A percentile compares a stretch with the other conserved stretches of the same genome.
These are phyloP conservation scores for Neofusicoccum parvum DNA, from an alignment of 2,329 filamentous ascomycete species.

Conservation along the genomic window DNA sequence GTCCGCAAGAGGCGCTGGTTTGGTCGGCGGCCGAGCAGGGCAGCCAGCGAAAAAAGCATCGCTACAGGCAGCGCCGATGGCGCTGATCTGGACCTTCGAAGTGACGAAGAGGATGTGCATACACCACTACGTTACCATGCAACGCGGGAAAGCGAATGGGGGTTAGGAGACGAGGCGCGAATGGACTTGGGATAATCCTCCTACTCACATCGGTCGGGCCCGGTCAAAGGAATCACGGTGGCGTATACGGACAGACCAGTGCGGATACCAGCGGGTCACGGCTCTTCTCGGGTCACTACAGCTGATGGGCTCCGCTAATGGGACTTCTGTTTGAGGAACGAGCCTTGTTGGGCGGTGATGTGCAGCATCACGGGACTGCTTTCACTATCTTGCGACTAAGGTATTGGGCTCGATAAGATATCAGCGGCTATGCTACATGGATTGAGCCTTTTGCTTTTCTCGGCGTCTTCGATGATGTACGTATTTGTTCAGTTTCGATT, in stretches of 20 bases:
- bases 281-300: neutral
- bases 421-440: neutral
- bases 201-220: neutral
- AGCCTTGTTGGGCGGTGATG: neutral
- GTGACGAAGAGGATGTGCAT: slow-evolving; percentile 53
- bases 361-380: neutral
- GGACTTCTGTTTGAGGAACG: neutral
- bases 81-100: slow-evolving; percentile 34
- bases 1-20: slow-evolving; percentile 39
- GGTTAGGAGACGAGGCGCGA: slow-evolving; percentile 78
- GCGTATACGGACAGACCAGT: neutral
- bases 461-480: neutral
- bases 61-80: slow-evolving; percentile 30
- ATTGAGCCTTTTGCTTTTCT: slow-evolving; percentile 9
- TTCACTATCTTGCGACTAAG: neutral
- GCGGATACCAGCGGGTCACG: neutral
- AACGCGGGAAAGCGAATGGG: slow-evolving; percentile 63
- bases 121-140: slow-evolving; percentile 53
- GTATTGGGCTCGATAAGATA: neutral
- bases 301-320: neutral
- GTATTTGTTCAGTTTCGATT: neutral
- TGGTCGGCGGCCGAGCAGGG: slow-evolving; percentile 28
- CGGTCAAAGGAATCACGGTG: neutral
- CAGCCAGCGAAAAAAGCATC: slow-evolving; percentile 32
- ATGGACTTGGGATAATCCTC: slow-evolving; percentile 73